Evolutionary conservation across 768 basidiomycete genomes (phyloP), one percentile per base, ranked within the genome.

Genomic region (Xerocomellus chrysenteron): DNA sequence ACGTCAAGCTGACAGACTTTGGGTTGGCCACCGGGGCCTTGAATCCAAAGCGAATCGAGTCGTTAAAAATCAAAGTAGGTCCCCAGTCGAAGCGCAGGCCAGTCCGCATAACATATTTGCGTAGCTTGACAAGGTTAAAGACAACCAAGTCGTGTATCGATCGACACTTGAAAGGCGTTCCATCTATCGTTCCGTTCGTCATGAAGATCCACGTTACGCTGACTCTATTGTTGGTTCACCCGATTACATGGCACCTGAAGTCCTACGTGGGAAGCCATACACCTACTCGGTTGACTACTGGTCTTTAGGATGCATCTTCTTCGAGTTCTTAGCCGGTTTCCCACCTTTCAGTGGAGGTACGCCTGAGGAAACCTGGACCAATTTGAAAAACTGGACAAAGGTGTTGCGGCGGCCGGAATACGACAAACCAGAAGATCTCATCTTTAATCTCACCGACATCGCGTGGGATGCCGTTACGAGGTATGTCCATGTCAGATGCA

Each of bases 281-380:
- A 88, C 89, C 1, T 98, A 90, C 72, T 92, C 92, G 0, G 97
- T 98, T 47, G 97, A 99, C 74, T 98, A 90, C 65, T 98, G 97
- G 97, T 96, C 94, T 1, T 82, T 99, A 9, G 97, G 97, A 7
- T 98, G 97, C 72, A 98, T 99, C 64, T 76, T 99, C 26, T 99
- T 98, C 75, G 97, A 99, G 76, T 95, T 96, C 72, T 78, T 96
- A 16, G 90, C 93, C 1, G 96, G 97, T 28, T 99, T 97, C 75
- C 97, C 97, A 13, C 97, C 97, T 2, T 99, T 99, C 77, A 97
- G 92, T 46, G 97, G 97, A 17, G 84, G 88, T 40, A 94, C 90
- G 0, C 90, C 94, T 0, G 94, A 99, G 62, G 97, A 99, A 74
- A 99, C 97, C 0, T 99, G 97, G 97, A 93, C 93, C 16, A 98